A percentile compares a stretch with the other conserved stretches of the same genome.
These are phyloP conservation scores for Acer campestre DNA, from an alignment of 345 rosid genomes.

Conservation along the genomic window DNA sequence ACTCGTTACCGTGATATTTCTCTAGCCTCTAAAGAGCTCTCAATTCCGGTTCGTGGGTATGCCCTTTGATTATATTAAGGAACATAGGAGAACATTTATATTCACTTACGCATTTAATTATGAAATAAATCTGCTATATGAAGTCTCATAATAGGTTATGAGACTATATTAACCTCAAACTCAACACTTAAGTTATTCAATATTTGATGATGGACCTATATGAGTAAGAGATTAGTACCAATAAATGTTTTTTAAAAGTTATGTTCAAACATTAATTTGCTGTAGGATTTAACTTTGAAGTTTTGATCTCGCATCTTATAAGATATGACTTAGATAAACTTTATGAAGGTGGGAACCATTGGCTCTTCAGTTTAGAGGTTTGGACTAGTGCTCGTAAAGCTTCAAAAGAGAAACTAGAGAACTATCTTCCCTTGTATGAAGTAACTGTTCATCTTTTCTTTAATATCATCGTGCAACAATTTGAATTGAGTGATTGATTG, in stretches of 20 bases:
- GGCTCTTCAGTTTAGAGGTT: neutral
- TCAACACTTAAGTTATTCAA: neutral
- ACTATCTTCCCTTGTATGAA: neutral
- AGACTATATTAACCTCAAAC: neutral
- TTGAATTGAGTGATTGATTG: neutral
- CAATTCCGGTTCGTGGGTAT: constrained; percentile 80
- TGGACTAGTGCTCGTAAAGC: neutral
- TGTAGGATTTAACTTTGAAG: neutral
- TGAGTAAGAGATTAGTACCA: neutral
- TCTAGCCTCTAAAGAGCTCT: constrained; percentile 56
- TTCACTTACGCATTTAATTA: neutral
- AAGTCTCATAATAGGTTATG: neutral
- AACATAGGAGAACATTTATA: neutral
- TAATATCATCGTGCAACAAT: no score
- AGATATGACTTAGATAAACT: no score
- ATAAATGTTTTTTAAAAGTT: neutral
- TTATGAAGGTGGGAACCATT: neutral
- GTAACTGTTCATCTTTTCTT: neutral
- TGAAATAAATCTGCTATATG: neutral
- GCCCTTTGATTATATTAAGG: constrained; percentile 17
- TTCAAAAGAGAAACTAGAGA: neutral
- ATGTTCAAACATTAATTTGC: neutral
- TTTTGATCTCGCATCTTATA: neutral
- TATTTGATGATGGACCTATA: neutral
- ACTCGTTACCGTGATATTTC: constrained; percentile 56